A percentile compares a stretch with the other conserved stretches of the same genome.
phyloP scores from a whole-genome alignment of 108 stramenopile species.

The Mediolabrus comicus region DNA sequence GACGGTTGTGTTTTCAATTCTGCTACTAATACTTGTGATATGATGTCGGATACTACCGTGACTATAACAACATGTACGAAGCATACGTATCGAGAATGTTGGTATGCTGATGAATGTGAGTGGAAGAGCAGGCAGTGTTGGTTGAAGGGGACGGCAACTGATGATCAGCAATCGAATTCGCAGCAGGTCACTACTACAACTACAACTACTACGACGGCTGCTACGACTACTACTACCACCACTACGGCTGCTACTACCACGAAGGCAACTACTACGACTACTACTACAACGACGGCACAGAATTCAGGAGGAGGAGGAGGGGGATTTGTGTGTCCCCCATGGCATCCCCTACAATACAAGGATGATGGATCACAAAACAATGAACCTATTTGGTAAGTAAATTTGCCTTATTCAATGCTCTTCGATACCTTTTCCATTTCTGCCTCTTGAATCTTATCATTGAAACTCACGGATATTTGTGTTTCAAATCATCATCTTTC shows the following conservation, averaged over 20 bases:
- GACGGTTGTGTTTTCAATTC: neutral
- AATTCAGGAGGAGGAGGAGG: too few species aligned
- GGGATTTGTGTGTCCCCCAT: too few species aligned
- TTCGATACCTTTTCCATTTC: too few species aligned
- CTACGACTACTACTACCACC: neutral
- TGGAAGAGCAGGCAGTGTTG: neutral
- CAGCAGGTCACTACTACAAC: neutral
- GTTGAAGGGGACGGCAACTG: neutral
- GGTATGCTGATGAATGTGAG: neutral
- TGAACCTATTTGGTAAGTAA: too few species aligned
- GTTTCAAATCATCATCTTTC: too few species aligned
- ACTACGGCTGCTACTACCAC: neutral
- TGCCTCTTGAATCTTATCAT: too few species aligned
- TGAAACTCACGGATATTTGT: too few species aligned
- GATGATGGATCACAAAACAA: too few species aligned
- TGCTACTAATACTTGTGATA: neutral
- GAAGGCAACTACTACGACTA: neutral
- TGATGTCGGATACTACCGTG: neutral
- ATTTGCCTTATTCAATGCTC: too few species aligned
- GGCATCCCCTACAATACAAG: too few species aligned
- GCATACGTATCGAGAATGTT: neutral
- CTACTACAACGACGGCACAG: neutral
- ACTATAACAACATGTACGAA: neutral
- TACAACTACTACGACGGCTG: neutral
- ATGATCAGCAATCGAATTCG: neutral